Evolutionary conservation across 495 filamentous ascomycete species (phyloP).

Genomic region (Lichenothelia convexa): DNA sequence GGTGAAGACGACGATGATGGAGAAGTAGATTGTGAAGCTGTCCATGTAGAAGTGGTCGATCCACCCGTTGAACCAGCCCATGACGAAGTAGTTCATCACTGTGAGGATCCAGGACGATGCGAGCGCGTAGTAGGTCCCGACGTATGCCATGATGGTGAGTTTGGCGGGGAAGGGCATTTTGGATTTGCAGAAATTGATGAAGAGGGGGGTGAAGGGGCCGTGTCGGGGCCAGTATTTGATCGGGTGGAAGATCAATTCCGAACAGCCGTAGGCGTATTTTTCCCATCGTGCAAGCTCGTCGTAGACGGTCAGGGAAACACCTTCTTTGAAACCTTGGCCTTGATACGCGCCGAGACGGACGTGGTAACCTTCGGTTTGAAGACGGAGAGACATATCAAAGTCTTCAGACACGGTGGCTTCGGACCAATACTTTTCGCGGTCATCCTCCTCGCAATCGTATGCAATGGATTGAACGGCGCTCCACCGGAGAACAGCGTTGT

Average conservation of each 20-base stretch:
- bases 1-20: constrained; percentile 30
- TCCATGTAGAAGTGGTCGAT: constrained; percentile 32
- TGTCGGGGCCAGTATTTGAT: constrained; percentile 34
- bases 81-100: constrained; percentile 56
- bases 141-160: constrained; percentile 64
- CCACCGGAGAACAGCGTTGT: constrained; percentile 70
- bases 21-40: constrained; percentile 29
- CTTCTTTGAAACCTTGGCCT: constrained; percentile 64
- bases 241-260: constrained; percentile 64
- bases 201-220: constrained; percentile 58
- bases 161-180: constrained; percentile 64
- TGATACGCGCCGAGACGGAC: constrained; percentile 58
- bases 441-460: constrained; percentile 43
- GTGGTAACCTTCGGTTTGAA: constrained; percentile 54
- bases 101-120: constrained; percentile 67
- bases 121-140: constrained; percentile 78
- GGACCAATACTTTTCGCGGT: constrained; percentile 66
- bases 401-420: constrained; percentile 69
- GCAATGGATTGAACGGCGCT: constrained; percentile 58
- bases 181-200: constrained; percentile 49
- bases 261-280: constrained; percentile 79
- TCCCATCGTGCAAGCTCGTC: constrained; percentile 72
- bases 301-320: constrained; percentile 70
- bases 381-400: constrained; percentile 69
- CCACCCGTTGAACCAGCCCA: constrained; percentile 34